Percentiles rank a stretch among this genome's conserved stretches.
Conservation (phyloP, 305 asterid species). For the Ajuga reptans region DNA sequence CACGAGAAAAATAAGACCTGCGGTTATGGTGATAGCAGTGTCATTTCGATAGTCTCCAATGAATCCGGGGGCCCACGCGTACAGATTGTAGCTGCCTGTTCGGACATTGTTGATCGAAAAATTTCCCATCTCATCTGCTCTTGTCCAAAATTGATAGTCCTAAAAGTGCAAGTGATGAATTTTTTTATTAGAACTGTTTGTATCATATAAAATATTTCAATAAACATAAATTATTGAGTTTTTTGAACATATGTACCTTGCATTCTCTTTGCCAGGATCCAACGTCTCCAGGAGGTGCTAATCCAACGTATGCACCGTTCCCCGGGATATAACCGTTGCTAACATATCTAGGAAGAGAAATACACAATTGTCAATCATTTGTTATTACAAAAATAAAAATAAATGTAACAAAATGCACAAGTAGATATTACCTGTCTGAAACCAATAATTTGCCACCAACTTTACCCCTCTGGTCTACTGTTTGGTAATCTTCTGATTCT, state of each 20-base stretch:
- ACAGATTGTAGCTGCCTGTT: conserved; percentile 61
- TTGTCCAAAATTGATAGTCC: conserved; percentile 87
- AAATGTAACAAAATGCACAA: neutral
- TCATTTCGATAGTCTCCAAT: conserved; percentile 67
- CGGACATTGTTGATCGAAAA: conserved; percentile 55
- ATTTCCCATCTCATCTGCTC: conserved; percentile 56
- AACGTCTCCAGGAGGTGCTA: conserved; percentile 78
- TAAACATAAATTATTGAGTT: neutral
- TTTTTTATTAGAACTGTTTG: neutral
- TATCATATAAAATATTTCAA: neutral
- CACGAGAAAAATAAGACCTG: conserved; percentile 33
- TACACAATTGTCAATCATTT: neutral
- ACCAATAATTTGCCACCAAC: conserved; percentile 54
- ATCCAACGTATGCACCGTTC: conserved; percentile 66
- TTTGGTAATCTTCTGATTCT: conserved; percentile 55
- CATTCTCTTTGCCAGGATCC: conserved; percentile 99
- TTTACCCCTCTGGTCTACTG: conserved; percentile 51
- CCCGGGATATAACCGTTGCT: conserved; percentile 45
- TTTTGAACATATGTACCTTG: conserved; percentile 48
- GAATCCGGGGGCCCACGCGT: conserved; percentile 87
- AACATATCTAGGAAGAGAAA: conserved; percentile 35
- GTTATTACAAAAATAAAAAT: neutral
- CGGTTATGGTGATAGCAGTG: conserved; percentile 43
- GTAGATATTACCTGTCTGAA: conserved; percentile 49
- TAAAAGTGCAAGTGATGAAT: conserved; percentile 14